Evolutionary conservation across 768 basidiomycete genomes (phyloP), one percentile per base, ranked within the genome.

Genomic region (Russula sp.): DNA sequence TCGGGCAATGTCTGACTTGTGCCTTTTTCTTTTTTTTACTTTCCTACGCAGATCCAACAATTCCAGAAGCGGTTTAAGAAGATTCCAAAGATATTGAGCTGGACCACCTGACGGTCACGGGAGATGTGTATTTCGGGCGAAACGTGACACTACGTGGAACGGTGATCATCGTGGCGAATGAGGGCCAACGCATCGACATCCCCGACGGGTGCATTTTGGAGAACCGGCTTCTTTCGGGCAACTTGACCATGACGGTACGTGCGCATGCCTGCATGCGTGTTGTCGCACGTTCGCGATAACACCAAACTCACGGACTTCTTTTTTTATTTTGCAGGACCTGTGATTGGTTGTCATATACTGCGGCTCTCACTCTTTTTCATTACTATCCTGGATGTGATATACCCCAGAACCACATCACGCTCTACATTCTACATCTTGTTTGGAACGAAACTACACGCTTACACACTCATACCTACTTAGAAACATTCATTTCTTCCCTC

Each of bases 1-100:
- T 55, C n/a, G 46, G 0, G 9, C 18, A 40, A 42, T 42, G 28
- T 18, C 40, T 63, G 40, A n/a, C 20, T 24, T n/a, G n/a, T n/a
- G n/a, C n/a, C n/a, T n/a, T n/a, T n/a, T n/a, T n/a, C 34, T 46
- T 51, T 38, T 58, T 26, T 56, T 40, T n/a, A n/a, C 54, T 42
- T 40, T 42, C 26, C 5, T 52, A 46, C 57, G 28, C 64, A 87
- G 87, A 89, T 92, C 64, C 84, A 85, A 70, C 83, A 92, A 74
- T 96, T 96, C 82, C 90, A 94, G 79, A 91, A 92, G 76, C 87
- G 94, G 55, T 96, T 98, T 85, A 91, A 92, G 82, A 90, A 88
- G 75, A 94, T 96, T 70, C 94, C 94, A 32, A 84, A 85, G 72
- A 90, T 97, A 77, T 92, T 65, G 94, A 97, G 72, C 80, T 96